Evolutionary conservation across 257 asterid species (phyloP), one percentile per base, ranked within the genome.

Genomic region (Petunia secreta): DNA sequence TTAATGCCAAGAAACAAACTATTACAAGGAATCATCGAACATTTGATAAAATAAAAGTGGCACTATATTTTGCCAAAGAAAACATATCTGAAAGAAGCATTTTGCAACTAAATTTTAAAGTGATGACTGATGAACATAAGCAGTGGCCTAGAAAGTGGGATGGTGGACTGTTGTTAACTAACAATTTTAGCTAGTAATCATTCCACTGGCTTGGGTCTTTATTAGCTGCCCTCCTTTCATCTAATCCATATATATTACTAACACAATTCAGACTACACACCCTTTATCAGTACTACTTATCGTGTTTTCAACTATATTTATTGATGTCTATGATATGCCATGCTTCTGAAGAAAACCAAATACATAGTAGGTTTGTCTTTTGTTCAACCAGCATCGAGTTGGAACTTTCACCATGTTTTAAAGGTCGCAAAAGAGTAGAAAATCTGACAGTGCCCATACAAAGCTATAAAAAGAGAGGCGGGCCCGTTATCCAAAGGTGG

Each of bases 1-100:
- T 73, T 50, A 34, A 73, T 13, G 78, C 36, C 36, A 73, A 73
- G 14, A 73, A 73, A 52, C 46, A 73, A 73, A 73, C 44, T 75
- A 73, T 46, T 50, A 36, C 77, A 11, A 73, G 78, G 52, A 36
- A n/a, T 25, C 10, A 36, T 52, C 62, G n/a, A 25, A 71, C 25
- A 50, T 25, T 2, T 10, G 34, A 48, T 2, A 71, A 48, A 34
- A 5, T 48, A 25, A 34, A 48, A 68, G 38, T 15, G 2, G 63
- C 13, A 3, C 13, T 6, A 34, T 73, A 50, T 73, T 16, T 73
- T 50, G 36, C 3, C 46, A 73, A 36, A 36, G 36, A 73, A 13
- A 50, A 34, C 36, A 11, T 53, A 50, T 50, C 52, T 36, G 34
- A 73, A 1, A 2, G 4, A 34, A 73, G 6, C 52, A 34, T 50